Base-by-base conservation (phyloP, 2,329 filamentous ascomycete genomes). In the Clonostachys chloroleuca region DNA sequence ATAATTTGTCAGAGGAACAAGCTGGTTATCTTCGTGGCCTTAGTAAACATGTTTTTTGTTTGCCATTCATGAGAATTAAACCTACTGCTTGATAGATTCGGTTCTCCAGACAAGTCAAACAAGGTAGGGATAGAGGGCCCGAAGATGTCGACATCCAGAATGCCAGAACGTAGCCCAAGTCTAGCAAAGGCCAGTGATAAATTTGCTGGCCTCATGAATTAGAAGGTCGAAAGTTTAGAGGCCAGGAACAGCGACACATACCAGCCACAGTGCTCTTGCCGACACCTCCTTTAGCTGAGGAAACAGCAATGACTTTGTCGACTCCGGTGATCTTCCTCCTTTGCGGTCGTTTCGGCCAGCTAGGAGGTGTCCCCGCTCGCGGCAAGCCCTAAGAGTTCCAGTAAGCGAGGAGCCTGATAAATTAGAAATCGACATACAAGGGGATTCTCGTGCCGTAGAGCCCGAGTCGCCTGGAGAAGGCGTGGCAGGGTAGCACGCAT, bases 231-330 rank as follows among this genome's bases (percentile, higher is more conserved):
- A 6, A 20, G 14, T 14, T 12, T 9, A 24, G 10, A 24, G 7
- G 6, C 5, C 33, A 49, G 14, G 47, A 10, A 30, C 1, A 30
- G 8, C 8, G 9, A 12, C 35, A 65, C 68, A 45, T 59, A 89
- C 89, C 87, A 49, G 92, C 86, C 41, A 97, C 84, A 8, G 94
- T 99, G 56, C 90, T 96, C 64, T 99, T 99, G 2, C 94, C 94
- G 1, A 99, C 94, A n/a, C 94, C 94, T 3, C 94, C 94, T 63
- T 99, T 99, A 13, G 94, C 94, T 2, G 92, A 97, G 5, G 91
- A 96, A 13, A 99, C 89, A n/a, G 92, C 91, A 49, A 99, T 82
- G n/a, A 96, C 84, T 63, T 95, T 96, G 54, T 83, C 80, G 20
- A 99, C 92, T 63, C 92, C 84, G 24, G 80, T 79, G 56, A 99